phyloP scores from a whole-genome alignment of 2,329 filamentous ascomycete species.

The Arthrobotrys sphaeroides region DNA sequence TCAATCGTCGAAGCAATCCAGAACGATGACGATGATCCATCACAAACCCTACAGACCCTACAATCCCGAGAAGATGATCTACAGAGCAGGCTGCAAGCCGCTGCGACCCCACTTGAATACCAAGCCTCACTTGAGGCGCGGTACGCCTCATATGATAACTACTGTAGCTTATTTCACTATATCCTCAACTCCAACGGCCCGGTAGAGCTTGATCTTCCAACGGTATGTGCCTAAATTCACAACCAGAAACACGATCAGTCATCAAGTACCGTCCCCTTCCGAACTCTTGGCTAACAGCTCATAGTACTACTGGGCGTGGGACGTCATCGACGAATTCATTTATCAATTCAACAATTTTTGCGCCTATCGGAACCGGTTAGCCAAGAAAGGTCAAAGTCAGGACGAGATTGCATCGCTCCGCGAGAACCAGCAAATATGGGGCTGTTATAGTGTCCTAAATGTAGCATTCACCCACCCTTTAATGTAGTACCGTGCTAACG shows the following conservation, averaged over 20 bases:
- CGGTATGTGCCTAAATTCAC: constrained; percentile 70
- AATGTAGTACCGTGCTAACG: not conserved
- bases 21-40: constrained; percentile 80
- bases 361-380: constrained; percentile 91
- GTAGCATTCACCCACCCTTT: constrained; percentile 60
- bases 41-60: constrained; percentile 70
- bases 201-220: constrained; percentile 94
- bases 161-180: constrained; percentile 99
- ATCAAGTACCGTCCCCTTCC: not conserved
- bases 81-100: constrained; percentile 87
- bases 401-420: constrained; percentile 91
- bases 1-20: constrained; percentile 97
- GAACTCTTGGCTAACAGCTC: not conserved
- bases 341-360: constrained; percentile 99
- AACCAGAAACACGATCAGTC: not conserved
- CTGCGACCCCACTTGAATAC: constrained; percentile 94
- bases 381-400: constrained; percentile 80
- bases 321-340: constrained; percentile 99
- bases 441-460: constrained; percentile 98
- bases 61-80: constrained; percentile 83
- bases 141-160: constrained; percentile 98
- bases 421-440: constrained; percentile 99
- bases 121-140: constrained; percentile 95
- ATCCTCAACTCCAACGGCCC: constrained; percentile 99
- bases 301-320: constrained; percentile 99